Evolutionary conservation across 352 stramenopile genomes (phyloP).

Genomic region (Plasmopara viticola): DNA sequence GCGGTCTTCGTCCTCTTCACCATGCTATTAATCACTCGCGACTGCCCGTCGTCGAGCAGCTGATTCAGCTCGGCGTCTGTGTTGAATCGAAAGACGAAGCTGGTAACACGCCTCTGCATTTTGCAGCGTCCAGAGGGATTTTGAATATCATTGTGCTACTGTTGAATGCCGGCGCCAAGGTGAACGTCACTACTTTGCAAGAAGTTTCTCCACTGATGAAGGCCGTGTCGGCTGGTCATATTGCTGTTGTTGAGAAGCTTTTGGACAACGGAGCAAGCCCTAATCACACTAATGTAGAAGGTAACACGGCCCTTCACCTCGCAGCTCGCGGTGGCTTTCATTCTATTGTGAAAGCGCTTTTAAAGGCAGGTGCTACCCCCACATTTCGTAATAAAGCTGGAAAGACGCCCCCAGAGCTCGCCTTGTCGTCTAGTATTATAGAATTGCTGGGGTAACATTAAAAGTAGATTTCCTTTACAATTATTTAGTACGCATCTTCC

Average conservation of each 20-base stretch:
- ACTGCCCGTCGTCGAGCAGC: constrained; percentile 44
- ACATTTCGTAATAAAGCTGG: constrained; percentile 66
- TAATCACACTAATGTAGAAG: constrained; percentile 55
- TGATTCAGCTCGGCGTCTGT: constrained; percentile 65
- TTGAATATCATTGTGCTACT: no score
- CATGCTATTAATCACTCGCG: constrained; percentile 82
- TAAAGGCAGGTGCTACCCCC: constrained; percentile 42
- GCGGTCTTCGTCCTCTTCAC: constrained; percentile 70
- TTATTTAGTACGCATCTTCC: neutral
- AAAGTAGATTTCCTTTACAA: neutral
- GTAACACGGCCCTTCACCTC: constrained; percentile 81
- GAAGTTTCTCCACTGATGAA: constrained; percentile 85
- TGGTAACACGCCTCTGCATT: no score
- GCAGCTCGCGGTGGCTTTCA: constrained; percentile 75
- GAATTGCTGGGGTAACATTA: constrained; percentile 47
- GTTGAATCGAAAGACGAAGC: no score
- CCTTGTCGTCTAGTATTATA: constrained; percentile 45
- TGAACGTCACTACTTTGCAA: constrained; percentile 1
- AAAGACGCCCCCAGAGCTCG: constrained; percentile 72
- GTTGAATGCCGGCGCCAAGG: no score
- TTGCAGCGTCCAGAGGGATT: no score
- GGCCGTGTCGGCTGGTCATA: constrained; percentile 72
- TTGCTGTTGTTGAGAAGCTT: constrained; percentile 77
- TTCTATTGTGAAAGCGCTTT: constrained; percentile 56
- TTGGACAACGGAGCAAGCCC: constrained; percentile 64